These are phyloP conservation scores for Hirschfeldia incana DNA, from an alignment of 345 rosid species.

Conservation along the genomic window DNA sequence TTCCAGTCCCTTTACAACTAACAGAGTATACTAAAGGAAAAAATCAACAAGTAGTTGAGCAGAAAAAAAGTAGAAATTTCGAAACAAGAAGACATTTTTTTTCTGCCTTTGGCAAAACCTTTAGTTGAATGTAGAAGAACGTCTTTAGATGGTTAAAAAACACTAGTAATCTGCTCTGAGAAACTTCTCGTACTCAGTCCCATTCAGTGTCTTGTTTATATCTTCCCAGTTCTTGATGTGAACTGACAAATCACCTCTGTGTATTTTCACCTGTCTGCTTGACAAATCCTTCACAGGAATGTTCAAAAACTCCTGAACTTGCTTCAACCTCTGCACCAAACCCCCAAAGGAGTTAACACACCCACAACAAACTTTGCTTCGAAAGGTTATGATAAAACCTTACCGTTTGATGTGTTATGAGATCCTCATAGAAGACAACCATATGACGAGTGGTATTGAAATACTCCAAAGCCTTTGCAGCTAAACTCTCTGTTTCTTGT, in stretches of 20 bases:
- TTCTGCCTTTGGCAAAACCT: constrained; percentile 21
- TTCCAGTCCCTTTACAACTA: constrained; percentile 15
- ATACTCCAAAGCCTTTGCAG: constrained; percentile 57
- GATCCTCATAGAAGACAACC: constrained; percentile 80
- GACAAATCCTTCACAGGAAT: constrained; percentile 61
- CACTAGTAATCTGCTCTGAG: constrained; percentile 59
- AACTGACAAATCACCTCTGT: constrained; percentile 70
- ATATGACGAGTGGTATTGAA: constrained; percentile 79
- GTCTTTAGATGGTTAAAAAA: not conserved
- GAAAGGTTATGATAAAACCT: not conserved
- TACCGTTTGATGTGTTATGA: constrained; percentile 52
- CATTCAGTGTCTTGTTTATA: constrained; percentile 59
- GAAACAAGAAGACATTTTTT: not conserved
- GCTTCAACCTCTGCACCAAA: constrained; percentile 64
- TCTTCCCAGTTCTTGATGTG: constrained; percentile 86
- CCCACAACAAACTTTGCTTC: not conserved
- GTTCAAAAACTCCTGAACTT: constrained; percentile 73
- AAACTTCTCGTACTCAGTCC: constrained; percentile 64
- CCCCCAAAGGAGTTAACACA: not conserved
- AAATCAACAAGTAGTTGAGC: not conserved
- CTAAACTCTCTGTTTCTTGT: constrained; percentile 58
- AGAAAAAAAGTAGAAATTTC: not conserved
- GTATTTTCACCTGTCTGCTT: constrained; percentile 92
- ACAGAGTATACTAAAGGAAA: not conserved
- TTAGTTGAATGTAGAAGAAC: not conserved